A percentile compares a stretch with the other conserved stretches of the same genome.
Evolutionary conservation across 2,329 filamentous ascomycete species (phyloP).

Genomic region (Fusarium aywerte): DNA sequence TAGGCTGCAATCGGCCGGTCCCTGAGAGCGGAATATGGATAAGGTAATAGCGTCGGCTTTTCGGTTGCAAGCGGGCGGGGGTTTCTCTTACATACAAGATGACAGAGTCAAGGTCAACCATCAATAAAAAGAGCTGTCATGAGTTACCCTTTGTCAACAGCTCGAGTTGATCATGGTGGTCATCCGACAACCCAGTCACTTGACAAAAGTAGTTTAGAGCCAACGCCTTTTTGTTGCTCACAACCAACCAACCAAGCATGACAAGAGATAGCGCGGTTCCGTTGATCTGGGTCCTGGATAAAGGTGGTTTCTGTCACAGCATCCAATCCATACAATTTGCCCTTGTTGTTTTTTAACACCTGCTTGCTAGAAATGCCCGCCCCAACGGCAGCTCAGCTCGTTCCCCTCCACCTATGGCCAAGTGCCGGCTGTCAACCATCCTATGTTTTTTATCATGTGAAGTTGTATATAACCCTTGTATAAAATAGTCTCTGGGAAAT

Average conservation of each 20-base stretch:
- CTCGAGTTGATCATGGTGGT: conserved; percentile 20
- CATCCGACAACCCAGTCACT: conserved; percentile 34
- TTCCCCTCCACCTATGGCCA: conserved; percentile 26
- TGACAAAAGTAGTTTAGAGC: conserved; percentile 9
- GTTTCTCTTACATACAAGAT: conserved; percentile 23
- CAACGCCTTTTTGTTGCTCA: conserved; percentile 21
- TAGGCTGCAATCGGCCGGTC: conserved; percentile 44
- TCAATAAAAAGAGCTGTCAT: neutral
- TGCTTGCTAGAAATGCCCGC: conserved; percentile 30
- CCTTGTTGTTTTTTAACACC: neutral
- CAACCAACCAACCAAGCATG: too few relatives aligned
- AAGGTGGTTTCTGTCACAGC: conserved; percentile 36
- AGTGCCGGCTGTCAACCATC: conserved; percentile 38
- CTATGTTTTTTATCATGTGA: conserved; percentile 45
- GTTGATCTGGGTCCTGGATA: conserved; percentile 28
- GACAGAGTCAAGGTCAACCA: neutral
- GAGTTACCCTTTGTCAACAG: conserved; percentile 32
- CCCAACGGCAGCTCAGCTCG: conserved; percentile 27
- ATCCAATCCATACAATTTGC: conserved; percentile 21
- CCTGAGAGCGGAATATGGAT: conserved; percentile 36
- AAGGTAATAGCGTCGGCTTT: conserved; percentile 42
- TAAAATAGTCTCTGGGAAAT: neutral
- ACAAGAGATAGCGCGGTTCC: conserved; percentile 23
- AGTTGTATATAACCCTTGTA: conserved; percentile 19
- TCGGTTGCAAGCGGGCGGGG: conserved; percentile 31